Evolutionary conservation across 1,284 basidiomycete species (phyloP), one percentile per base, ranked within the genome.

Genomic region (Phylloporus sp.): DNA sequence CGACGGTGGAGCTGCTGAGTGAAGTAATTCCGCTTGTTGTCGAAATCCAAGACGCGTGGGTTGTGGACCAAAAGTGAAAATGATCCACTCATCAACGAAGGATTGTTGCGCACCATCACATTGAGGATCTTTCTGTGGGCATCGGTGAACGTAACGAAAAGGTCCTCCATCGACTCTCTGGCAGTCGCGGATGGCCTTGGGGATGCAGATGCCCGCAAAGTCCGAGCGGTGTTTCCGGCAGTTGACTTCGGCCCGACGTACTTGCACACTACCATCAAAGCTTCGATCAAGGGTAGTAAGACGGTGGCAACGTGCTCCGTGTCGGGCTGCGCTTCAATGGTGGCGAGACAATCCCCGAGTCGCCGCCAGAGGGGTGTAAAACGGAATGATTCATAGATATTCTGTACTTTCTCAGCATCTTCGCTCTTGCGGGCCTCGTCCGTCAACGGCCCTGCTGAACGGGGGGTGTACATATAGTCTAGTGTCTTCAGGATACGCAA

Each of bases 21-120:
- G 83, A 99, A 99, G 83, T 97, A 99, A 74, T 96, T 98, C 60
- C 98, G 90, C 82, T 99, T 99, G 89, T 99, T 99, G 83, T 99
- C 98, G 77, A 99, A 99, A 82, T 99, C 98, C 64, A 99, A 87
- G 29, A 99, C 96, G 51, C 95, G 91, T 56, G 98, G 92, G 73
- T 99, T 99, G 78, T 96, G 91, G 40, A 99, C 93, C 62, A 99
- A 85, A 4, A 99, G 84, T 20, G 96, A 95, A 84, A 99, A 99
- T 2, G 96, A 98, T 17, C 98, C 98, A 68, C 94, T 96, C 94
- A 99, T 97, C 44, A 99, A 80, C 1, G 96, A 95, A 3, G 98
- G 98, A 74, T 98, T 98, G 77, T 96, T 98, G 64, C 97, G 92
- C 40, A 99, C 97, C 93, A 99, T 98, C 64, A 96, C 83, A 76